Conservation (phyloP, 192 early-diverging fungal species). For the Coemansia sp. region DNA sequence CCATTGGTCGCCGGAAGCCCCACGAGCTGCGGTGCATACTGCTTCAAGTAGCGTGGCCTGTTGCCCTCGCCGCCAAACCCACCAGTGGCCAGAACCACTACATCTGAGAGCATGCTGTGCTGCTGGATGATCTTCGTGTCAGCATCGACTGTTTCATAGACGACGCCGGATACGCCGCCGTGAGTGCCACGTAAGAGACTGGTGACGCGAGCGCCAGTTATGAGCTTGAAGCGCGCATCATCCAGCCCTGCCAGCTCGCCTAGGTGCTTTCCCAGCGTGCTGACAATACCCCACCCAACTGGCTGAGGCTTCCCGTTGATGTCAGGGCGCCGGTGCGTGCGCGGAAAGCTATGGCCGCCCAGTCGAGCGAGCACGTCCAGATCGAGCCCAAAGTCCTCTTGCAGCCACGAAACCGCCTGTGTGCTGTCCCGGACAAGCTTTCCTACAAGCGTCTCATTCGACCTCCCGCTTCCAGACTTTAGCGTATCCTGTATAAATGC, state of each 20-base stretch:
- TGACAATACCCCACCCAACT: constrained; percentile 93
- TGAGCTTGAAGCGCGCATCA: constrained; percentile 67
- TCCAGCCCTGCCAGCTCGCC: constrained; percentile 63
- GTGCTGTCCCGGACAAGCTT: constrained; percentile 84
- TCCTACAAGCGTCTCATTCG: constrained; percentile 75
- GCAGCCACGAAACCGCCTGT: constrained; percentile 90
- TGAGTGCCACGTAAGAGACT: constrained; percentile 65
- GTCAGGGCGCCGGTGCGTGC: constrained; percentile 78
- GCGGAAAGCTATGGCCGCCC: constrained; percentile 89
- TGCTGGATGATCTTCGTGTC: constrained; percentile 61
- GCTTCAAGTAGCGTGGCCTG: constrained; percentile 69
- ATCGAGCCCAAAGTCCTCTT: constrained; percentile 85
- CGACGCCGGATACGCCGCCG: constrained; percentile 75
- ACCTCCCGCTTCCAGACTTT: constrained; percentile 78
- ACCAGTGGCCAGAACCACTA: constrained; percentile 90
- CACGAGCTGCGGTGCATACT: constrained; percentile 75
- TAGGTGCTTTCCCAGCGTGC: constrained; percentile 80
- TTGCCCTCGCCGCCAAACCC: constrained; percentile 93
- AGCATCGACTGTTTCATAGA: constrained; percentile 60
- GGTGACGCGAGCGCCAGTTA: constrained; percentile 82
- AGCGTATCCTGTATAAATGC: constrained; percentile 87
- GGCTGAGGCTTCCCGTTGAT: constrained; percentile 67
- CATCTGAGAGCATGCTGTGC: constrained; percentile 53
- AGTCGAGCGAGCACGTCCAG: constrained; percentile 84
- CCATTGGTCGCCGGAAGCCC: constrained; percentile 89